These are phyloP conservation scores for Sporopachydermia lactativora DNA, from an alignment of 805 yeast genomes.

Conservation along the genomic window DNA sequence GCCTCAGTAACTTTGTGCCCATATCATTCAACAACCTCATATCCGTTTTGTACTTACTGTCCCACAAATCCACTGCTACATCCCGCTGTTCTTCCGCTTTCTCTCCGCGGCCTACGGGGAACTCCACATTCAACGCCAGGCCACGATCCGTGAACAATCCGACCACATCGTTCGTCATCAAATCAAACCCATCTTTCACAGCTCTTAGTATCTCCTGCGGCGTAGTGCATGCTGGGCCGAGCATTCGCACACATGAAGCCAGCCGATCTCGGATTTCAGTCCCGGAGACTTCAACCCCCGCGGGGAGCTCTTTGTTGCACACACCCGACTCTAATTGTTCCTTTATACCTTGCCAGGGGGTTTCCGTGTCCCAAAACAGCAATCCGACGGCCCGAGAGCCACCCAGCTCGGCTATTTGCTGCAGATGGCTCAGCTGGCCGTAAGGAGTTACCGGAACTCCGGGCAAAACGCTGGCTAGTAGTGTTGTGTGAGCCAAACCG, in stretches of 20 bases:
- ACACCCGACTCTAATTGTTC: background rate
- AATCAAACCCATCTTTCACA: slow-evolving; percentile 20
- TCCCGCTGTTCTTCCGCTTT: slow-evolving; percentile 6
- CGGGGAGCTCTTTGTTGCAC: background rate
- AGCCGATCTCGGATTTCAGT: background rate
- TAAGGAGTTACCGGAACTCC: background rate
- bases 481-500: background rate
- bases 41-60: slow-evolving; percentile 17
- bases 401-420: background rate
- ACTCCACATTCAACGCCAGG: slow-evolving; percentile 19
- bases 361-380: background rate
- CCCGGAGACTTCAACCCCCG: background rate
- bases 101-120: slow-evolving; percentile 7
- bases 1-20: slow-evolving; percentile 7
- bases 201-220: slow-evolving; percentile 21
- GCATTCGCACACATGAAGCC: background rate
- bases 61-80: slow-evolving; percentile 19
- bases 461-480: background rate
- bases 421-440: background rate
- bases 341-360: background rate
- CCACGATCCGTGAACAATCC: slow-evolving; percentile 22
- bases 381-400: background rate
- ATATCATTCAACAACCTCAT: slow-evolving; percentile 13
- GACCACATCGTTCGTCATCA: slow-evolving; percentile 19
- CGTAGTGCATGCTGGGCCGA: slow-evolving; percentile 11